A percentile compares a stretch with the other conserved stretches of the same genome.
These are phyloP conservation scores for Phaeosphaeria sp. DNA, from an alignment of 2,329 filamentous ascomycete species.

Conservation along the genomic window DNA sequence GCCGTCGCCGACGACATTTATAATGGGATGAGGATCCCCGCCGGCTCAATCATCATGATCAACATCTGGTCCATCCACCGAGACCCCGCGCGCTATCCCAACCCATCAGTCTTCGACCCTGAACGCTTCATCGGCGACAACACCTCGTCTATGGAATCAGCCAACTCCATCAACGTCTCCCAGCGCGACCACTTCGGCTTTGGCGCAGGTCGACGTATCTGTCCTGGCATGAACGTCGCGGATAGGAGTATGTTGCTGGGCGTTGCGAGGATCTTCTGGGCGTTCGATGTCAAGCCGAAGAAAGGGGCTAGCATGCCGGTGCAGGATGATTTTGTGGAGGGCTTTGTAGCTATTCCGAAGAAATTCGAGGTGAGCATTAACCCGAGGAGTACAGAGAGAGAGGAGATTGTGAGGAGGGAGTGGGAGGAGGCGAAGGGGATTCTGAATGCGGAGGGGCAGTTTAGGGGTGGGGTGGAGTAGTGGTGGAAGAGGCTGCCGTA, in stretches of 20 bases:
- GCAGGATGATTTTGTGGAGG: constrained; percentile 10
- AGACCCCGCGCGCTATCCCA: constrained; percentile 50
- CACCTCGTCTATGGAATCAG: constrained; percentile 6
- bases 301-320: background rate
- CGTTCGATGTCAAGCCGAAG: constrained; percentile 23
- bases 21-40: constrained; percentile 57
- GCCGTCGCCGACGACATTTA: constrained; percentile 53
- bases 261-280: constrained; percentile 39
- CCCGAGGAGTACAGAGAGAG: constrained; percentile 16
- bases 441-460: constrained; percentile 24
- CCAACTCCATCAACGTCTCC: constrained; percentile 1
- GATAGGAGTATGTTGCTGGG: constrained; percentile 32
- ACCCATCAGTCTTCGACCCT: constrained; percentile 53
- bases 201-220: constrained; percentile 43
- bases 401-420: constrained; percentile 13
- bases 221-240: constrained; percentile 42
- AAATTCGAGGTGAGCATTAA: constrained; percentile 17
- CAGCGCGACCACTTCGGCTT: constrained; percentile 41
- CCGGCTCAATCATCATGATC: constrained; percentile 52
- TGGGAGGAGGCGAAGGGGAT: constrained; percentile 19
- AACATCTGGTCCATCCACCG: constrained; percentile 60
- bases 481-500: too few species aligned
- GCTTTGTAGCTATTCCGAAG: constrained; percentile 5
- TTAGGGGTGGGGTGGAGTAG: background rate
- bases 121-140: constrained; percentile 44